phyloP scores from a whole-genome alignment of 148 eudicot species.

The Fagopyrum esculentum region DNA sequence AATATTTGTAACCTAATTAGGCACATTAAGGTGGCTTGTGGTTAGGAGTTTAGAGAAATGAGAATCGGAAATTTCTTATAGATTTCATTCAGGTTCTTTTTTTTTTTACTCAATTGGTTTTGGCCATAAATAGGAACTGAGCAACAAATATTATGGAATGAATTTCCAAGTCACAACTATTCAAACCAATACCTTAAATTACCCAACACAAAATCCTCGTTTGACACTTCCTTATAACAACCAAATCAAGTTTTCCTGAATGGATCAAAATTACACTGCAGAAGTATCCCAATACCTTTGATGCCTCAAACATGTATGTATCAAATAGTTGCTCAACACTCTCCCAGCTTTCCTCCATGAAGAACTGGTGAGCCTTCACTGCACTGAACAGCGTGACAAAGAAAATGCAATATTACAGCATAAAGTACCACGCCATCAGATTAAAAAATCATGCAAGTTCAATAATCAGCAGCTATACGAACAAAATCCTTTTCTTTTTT shows the following conservation, averaged over 20 bases:
- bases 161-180: not conserved
- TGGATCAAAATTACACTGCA: not conserved
- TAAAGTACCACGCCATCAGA: constrained; percentile 16
- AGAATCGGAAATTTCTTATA: not conserved
- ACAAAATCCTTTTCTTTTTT: not conserved
- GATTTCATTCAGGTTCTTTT: too few relatives aligned
- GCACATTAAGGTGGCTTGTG: not conserved
- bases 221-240: not conserved
- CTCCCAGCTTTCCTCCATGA: constrained; percentile 85
- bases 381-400: constrained; percentile 62
- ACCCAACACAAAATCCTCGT: not conserved
- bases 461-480: constrained; percentile 2
- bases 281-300: constrained; percentile 49
- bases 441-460: constrained; percentile 11
- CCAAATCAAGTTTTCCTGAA: not conserved
- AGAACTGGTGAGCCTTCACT: constrained; percentile 89
- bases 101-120: too few relatives aligned
- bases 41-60: not conserved
- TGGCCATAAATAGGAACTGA: not conserved
- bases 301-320: constrained; percentile 86
- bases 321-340: constrained; percentile 87
- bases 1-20: not conserved
- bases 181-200: not conserved
- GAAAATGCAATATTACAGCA: constrained; percentile 42
- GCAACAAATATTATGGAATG: not conserved